Evolutionary conservation across 768 basidiomycete species (phyloP), one percentile per base, ranked within the genome.

Genomic region (Naganishia vishniacii): DNA sequence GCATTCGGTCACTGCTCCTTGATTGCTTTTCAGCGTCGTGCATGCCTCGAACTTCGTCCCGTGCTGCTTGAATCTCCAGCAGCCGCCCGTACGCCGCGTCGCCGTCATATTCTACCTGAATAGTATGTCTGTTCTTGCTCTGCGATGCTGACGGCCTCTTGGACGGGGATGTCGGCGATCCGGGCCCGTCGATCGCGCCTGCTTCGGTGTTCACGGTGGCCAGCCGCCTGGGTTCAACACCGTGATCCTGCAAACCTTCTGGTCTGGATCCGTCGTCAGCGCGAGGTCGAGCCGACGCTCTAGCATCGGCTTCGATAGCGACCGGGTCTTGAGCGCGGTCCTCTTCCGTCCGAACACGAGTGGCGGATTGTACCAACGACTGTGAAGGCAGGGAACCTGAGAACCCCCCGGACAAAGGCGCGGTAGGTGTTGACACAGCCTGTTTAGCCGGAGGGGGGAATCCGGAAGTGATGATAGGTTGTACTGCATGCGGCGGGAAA

Each of bases 51-150:
- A 40, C 9, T 29, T 25, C 26, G 6, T 56, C 53, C 34, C 26
- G 9, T 5, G n/a, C 49, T 41, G 34, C 48, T 25, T 58, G 51
- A 16, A 48, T 32, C 16, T 34, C 9, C 49, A 59, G 7, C 12
- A 37, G 65, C 37, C 61, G 56, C 51, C 18, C 72, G 61, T 72
- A 74, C 15, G 73, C 68, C 4, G 77, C 69, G 4, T 73, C 82
- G 61, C 86, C 86, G 63, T 87, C 88, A 71, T 97, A 98, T 78
- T 99, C 95, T 65, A 98, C 88, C 76, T 98, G 95, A 48, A 98
- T 89, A 11, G 95, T 98, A 77, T 98, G 92, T 51, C 91, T 81
- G 77, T 88, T 86, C 59, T 81, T 73, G 67, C 72, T 75, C 23
- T 56, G 53, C 23, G 73, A 71, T 65, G 72, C 69, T 15, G 75